Conservation (phyloP, 106 monocot species). For the Posidonia australis region DNA sequence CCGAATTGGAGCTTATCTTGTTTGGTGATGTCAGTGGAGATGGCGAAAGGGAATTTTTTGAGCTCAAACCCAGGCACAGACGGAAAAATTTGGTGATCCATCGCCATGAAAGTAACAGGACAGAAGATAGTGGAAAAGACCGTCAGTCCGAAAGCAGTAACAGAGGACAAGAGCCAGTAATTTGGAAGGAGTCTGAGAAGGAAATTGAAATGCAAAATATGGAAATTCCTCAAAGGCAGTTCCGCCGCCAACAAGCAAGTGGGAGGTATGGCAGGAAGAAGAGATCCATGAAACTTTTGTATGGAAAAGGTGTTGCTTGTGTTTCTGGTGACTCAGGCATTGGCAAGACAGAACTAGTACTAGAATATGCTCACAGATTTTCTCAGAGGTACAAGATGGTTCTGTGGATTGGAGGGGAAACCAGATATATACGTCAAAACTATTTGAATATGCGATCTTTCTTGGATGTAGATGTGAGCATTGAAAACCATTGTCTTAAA, state of each 20-base stretch:
- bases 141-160: conserved; percentile 35
- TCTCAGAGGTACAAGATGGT: conserved; percentile 90
- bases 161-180: conserved; percentile 74
- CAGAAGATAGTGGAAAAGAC: too few relatives aligned
- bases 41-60: conserved; percentile 69
- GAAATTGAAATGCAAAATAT: conserved; percentile 79
- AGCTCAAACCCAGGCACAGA: conserved; percentile 48
- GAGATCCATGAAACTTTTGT: conserved; percentile 44
- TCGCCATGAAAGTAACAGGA: too few relatives aligned
- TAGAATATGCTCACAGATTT: conserved; percentile 85
- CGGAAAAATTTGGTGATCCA: conserved; percentile 19
- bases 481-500: conserved; percentile 33
- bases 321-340: conserved; percentile 87
- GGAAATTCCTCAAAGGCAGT: conserved; percentile 20
- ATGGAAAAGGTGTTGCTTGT: conserved; percentile 87
- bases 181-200: conserved; percentile 73
- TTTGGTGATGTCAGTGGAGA: conserved; percentile 87
- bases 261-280: conserved; percentile 33
- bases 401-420: conserved; percentile 89
- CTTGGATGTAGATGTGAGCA: conserved; percentile 62
- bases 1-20: conserved; percentile 77
- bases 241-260: conserved; percentile 10
- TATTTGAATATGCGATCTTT: conserved; percentile 57
- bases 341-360: conserved; percentile 78
- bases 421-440: conserved; percentile 70